Percentiles rank a stretch among this genome's conserved stretches.
These are phyloP conservation scores for Debaryomyces hansenii DNA, from an alignment of 805 yeast genomes.

Conservation along the genomic window DNA sequence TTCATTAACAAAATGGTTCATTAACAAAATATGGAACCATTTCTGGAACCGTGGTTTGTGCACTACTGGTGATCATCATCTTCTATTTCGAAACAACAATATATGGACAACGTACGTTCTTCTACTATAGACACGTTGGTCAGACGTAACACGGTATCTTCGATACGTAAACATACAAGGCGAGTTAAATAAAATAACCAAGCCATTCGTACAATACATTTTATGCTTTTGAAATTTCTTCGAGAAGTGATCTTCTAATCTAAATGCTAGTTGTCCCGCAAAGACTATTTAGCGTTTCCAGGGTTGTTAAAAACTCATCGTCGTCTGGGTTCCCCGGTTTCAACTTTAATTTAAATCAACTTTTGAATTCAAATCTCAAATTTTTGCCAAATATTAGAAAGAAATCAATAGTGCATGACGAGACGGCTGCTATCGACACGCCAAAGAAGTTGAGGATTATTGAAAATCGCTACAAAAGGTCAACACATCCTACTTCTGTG, in stretches of 20 bases:
- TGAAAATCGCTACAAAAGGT: constrained; percentile 37
- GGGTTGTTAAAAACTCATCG: neutral
- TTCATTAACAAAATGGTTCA: no score
- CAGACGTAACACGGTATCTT: no score
- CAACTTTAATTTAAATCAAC: neutral
- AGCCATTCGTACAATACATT: no score
- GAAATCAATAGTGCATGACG: neutral
- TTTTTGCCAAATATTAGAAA: neutral
- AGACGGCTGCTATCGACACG: neutral
- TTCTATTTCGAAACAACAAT: no score
- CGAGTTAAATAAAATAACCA: no score
- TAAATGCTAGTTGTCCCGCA: neutral
- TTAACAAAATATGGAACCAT: no score
- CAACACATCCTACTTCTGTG: constrained; percentile 69
- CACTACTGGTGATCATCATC: no score
- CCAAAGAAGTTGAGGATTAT: neutral
- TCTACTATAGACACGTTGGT: no score
- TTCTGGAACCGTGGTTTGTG: no score
- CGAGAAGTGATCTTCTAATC: neutral
- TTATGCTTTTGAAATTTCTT: no score
- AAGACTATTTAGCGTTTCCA: neutral
- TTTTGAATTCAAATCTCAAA: neutral
- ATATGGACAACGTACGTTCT: no score
- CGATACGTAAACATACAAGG: no score
- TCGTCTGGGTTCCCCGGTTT: neutral